Conservation (phyloP, 2,329 filamentous ascomycete genomes). For the Phyllosticta citrichinensis region DNA sequence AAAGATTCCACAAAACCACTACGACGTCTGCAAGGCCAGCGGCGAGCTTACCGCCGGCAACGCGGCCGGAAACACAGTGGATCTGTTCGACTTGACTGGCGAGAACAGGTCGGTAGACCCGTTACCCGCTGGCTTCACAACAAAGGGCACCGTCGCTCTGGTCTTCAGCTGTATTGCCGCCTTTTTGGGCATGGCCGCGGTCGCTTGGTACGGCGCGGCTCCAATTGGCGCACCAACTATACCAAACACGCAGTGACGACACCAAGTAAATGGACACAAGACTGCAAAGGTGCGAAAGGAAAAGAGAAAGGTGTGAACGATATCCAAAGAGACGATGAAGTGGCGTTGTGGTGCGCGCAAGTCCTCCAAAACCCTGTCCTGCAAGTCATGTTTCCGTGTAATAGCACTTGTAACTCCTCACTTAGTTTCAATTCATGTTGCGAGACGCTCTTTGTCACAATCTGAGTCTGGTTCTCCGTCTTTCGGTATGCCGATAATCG, state of each 20-base stretch:
- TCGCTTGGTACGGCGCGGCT: conserved; percentile 56
- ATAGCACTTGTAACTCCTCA: background rate
- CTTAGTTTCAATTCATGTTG: background rate
- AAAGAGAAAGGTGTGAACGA: background rate
- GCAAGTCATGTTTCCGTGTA: background rate
- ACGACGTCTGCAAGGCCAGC: conserved; percentile 45
- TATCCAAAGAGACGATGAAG: background rate
- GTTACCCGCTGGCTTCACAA: conserved; percentile 60
- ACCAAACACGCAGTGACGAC: background rate
- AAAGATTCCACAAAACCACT: conserved; percentile 49
- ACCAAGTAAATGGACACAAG: background rate
- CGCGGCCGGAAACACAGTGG: conserved; percentile 54
- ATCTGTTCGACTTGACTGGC: conserved; percentile 43
- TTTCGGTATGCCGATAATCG: background rate
- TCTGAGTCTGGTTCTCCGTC: background rate
- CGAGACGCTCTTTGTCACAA: background rate
- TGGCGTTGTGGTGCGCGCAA: background rate
- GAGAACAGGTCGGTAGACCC: conserved; percentile 29
- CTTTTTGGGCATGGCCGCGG: conserved; percentile 55
- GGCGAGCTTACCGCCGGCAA: conserved; percentile 49
- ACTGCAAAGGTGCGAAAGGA: background rate
- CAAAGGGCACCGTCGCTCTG: conserved; percentile 61
- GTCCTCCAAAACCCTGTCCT: background rate
- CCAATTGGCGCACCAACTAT: conserved; percentile 10
- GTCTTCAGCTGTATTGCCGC: conserved; percentile 62